Evolutionary conservation across 768 basidiomycete species (phyloP).

Genomic region (Cyclocybe aegerita): DNA sequence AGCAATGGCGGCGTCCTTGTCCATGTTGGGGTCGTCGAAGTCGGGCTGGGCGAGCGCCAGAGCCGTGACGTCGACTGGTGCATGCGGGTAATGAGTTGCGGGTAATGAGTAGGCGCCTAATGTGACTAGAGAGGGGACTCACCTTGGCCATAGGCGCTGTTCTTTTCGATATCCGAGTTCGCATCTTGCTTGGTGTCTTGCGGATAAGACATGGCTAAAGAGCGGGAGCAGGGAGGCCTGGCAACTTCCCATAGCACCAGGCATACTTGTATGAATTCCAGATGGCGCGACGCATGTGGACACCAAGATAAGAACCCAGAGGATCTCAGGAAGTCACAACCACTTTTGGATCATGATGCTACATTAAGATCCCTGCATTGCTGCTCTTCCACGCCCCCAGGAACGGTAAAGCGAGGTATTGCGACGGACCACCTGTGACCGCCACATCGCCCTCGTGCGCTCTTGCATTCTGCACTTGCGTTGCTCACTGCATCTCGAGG

Average conservation of each 20-base stretch:
- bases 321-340: constrained; percentile 12
- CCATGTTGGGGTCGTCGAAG: constrained; percentile 57
- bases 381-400: constrained; percentile 19
- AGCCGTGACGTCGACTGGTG: constrained; percentile 23
- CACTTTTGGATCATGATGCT: constrained; percentile 13
- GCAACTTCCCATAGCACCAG: background rate
- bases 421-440: constrained; percentile 7
- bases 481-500: no score
- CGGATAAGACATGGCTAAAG: constrained; percentile 28
- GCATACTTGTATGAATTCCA: constrained; percentile 28
- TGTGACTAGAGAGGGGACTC: background rate
- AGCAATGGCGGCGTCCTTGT: constrained; percentile 42
- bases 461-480: no score
- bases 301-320: constrained; percentile 22
- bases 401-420: constrained; percentile 13
- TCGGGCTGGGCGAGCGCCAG: constrained; percentile 29
- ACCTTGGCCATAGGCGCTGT: constrained; percentile 16
- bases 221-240: constrained; percentile 23
- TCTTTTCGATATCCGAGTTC: constrained; percentile 32
- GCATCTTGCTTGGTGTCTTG: constrained; percentile 26
- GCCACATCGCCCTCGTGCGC: constrained; percentile 2
- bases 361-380: constrained; percentile 4
- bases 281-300: constrained; percentile 21
- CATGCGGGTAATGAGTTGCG: constrained; percentile 2
- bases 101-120: background rate